Percentiles rank a stretch among this genome's conserved stretches.
These are phyloP conservation scores for Rosa hybrid DNA, from an alignment of 331 rosid species.

Conservation along the genomic window DNA sequence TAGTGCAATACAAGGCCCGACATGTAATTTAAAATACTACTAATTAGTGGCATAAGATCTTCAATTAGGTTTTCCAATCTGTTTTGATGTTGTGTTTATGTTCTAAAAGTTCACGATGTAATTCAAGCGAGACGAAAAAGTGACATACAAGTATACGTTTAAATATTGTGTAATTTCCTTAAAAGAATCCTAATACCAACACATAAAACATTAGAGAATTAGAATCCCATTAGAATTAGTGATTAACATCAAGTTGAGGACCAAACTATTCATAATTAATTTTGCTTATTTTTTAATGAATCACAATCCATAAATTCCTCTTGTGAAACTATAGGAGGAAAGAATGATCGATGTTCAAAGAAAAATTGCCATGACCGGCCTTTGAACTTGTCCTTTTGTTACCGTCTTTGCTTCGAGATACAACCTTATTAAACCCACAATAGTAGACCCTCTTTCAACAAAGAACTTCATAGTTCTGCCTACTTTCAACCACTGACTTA, in stretches of 20 bases:
- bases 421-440: constrained; percentile 4
- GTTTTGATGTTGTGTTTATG: not conserved
- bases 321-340: not conserved
- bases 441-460: not conserved
- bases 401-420: constrained; percentile 25
- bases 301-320: not conserved
- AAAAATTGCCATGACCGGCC: constrained; percentile 41
- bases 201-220: too few species aligned
- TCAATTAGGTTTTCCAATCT: not conserved
- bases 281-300: not conserved
- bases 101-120: too few species aligned
- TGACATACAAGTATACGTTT: not conserved
- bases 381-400: constrained; percentile 33
- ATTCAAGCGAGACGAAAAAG: too few species aligned
- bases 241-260: not conserved
- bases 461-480: not conserved
- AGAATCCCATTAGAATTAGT: not conserved
- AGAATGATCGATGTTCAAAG: constrained; percentile 9
- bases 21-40: not conserved
- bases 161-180: too few species aligned
- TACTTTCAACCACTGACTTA: not conserved
- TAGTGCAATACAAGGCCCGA: not conserved
- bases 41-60: not conserved
- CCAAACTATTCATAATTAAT: not conserved
- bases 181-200: too few species aligned